phyloP scores from a whole-genome alignment of 1,284 basidiomycete species.

The Xerocomus tenax region DNA sequence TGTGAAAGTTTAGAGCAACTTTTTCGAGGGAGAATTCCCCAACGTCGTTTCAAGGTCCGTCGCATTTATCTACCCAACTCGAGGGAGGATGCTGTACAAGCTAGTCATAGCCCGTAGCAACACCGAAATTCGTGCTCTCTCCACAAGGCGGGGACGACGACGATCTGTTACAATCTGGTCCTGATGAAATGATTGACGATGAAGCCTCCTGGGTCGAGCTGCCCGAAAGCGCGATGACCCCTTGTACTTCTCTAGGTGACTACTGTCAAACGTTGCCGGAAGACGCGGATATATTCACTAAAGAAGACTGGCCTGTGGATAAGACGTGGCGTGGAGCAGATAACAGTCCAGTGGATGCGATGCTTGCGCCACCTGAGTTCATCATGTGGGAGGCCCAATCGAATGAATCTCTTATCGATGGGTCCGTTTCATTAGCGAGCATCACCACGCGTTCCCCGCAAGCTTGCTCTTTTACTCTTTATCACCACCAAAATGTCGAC shows the following conservation, averaged over 20 bases:
- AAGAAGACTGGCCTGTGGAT: slow-evolving; percentile 16
- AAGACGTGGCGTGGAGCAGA: slow-evolving; percentile 12
- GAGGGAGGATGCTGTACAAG: slow-evolving; percentile 1
- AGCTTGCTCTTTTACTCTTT: slow-evolving; percentile 9
- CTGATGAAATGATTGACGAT: slow-evolving; percentile 5
- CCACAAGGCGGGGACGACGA: slow-evolving; percentile 21
- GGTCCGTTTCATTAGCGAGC: slow-evolving; percentile 12
- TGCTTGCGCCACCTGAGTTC: not conserved
- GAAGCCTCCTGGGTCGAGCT: slow-evolving; percentile 18
- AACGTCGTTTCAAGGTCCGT: slow-evolving; percentile 46
- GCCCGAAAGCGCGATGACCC: slow-evolving; percentile 8
- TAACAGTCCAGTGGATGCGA: slow-evolving; percentile 1
- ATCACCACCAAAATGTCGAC: slow-evolving; percentile 15
- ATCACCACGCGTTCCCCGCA: slow-evolving; percentile 15
- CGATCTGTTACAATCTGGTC: slow-evolving; percentile 13
- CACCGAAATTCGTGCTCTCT: slow-evolving; percentile 5
- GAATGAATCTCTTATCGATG: slow-evolving; percentile 26
- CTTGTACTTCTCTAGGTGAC: not conserved
- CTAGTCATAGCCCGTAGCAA: slow-evolving; percentile 14
- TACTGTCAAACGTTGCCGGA: slow-evolving; percentile 3
- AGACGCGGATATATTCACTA: slow-evolving; percentile 13
- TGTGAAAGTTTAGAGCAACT: slow-evolving; percentile 42
- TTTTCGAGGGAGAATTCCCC: slow-evolving; percentile 38
- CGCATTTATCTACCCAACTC: slow-evolving; percentile 4
- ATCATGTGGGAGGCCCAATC: slow-evolving; percentile 10